Evolutionary conservation across 495 filamentous ascomycete species (phyloP), one percentile per base, ranked within the genome.

Genomic region (Xylaria longipes): DNA sequence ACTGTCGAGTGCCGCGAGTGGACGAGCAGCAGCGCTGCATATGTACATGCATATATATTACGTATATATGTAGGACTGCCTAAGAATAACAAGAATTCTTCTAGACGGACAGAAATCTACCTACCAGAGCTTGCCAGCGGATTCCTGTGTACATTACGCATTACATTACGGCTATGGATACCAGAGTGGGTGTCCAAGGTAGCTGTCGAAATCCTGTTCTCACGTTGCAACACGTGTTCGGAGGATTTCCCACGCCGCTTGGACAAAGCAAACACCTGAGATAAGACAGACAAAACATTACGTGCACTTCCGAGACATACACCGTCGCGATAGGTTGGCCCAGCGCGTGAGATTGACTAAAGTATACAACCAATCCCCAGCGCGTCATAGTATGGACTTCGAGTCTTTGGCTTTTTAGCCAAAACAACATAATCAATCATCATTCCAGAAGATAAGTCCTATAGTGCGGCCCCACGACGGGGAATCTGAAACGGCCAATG

Each of bases 401-500:
- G 17, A 56, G n/a, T n/a, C 52, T 6, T 31, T 17, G 27, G 15
- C 12, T n/a, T n/a, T n/a, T n/a, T 17, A 29, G 25, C 4, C 31
- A 17, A 31, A 5, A 4, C 4, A 17, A 31, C 22, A 54, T 29
- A 56, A 11, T 56, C 52, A 31, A 31, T 56, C 52, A 1, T 6
- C 14, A 17, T 31, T 56, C 20, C 12, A 22, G 12, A n/a, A 35
- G 39, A 35, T 22, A 37, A 9, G 31, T 35, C 6, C 52, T 17
- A 15, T 17, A 6, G 11, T 17, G 8, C 60, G 33, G 33, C 65
- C 65, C 65, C 65, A 41, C 46, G 31, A 45, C n/a, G 1, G 5
- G 11, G 27, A 46, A 69, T 69, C 67, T 69, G 67, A 69, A 69
- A 69, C 67, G 27, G 17, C 50, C 67, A 69, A 69, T 58, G 67